Conservation (phyloP, 345 rosid genomes). For the Populus davidiana region DNA sequence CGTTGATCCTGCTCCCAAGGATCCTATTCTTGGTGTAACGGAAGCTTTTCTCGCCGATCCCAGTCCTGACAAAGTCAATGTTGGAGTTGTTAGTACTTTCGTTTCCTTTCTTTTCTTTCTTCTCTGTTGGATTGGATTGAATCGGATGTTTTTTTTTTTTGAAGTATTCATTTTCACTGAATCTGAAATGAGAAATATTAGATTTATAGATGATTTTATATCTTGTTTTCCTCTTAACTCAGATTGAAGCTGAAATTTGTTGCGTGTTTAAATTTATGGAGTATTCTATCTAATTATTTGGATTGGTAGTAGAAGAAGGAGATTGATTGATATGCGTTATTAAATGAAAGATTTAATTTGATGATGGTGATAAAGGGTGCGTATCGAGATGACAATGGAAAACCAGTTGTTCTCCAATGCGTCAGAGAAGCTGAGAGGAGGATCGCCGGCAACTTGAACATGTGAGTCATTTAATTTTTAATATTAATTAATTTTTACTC, state of each 20-base stretch:
- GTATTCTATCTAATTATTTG: too few relatives aligned
- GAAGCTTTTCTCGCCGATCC: conserved; percentile 95
- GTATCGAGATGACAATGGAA: conserved; percentile 90
- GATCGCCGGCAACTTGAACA: conserved; percentile 67
- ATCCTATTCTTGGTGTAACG: conserved; percentile 95
- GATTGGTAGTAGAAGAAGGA: neutral
- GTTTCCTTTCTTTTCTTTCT: conserved; percentile 6
- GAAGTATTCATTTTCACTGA: too few relatives aligned
- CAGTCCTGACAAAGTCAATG: conserved; percentile 77
- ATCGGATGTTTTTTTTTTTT: neutral
- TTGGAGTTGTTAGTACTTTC: conserved; percentile 73
- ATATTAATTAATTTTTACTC: neutral
- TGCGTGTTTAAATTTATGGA: too few relatives aligned
- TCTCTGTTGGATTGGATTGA: neutral
- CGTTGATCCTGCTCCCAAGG: conserved; percentile 89
- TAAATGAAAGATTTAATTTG: neutral
- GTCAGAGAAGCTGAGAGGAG: conserved; percentile 91
- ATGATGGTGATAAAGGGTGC: conserved; percentile 55
- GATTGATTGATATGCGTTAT: neutral
- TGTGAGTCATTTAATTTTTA: conserved; percentile 40
- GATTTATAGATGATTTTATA: too few relatives aligned
- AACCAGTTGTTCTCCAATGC: conserved; percentile 85
- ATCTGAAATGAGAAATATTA: too few relatives aligned
- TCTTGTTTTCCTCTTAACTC: neutral
- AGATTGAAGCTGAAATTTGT: too few relatives aligned